Evolutionary conservation across 257 asterid genomes (phyloP), one percentile per base, ranked within the genome.

Genomic region (Parsonsia alboflavescens): DNA sequence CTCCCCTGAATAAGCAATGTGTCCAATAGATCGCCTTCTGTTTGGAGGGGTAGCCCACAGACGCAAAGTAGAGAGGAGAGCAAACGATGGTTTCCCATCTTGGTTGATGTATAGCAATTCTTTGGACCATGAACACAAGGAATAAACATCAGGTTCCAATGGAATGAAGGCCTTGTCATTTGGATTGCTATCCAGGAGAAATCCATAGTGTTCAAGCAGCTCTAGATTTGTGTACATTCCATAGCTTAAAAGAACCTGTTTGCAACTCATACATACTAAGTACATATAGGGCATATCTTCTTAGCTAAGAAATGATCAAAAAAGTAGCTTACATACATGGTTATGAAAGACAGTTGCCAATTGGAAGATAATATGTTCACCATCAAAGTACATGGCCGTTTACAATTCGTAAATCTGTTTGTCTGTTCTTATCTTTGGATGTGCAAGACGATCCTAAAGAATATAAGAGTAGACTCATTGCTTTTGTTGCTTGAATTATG

Each of bases 191-290:
- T 73, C 77, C 44, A 94, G 89, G 73, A 94, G 82, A 82, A 94
- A 94, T 24, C 98, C 98, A 42, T 94, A 94, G 84, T 91, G 97
- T 73, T 94, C 96, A 3, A 94, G 92, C 76, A 94, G 96, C 89
- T 94, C 98, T 83, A 94, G 61, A 75, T 94, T 91, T 57, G 98
- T 94, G 84, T 91, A 94, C 73, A 90, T 85, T 26, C 97, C 98
- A n/a, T 94, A 94, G 86, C 97, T 89, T 73, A 94, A 84, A 80
- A 94, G 95, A 85, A 94, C 93, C 98, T 91, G 87, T 46, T 80
- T 69, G 68, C 13, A n/a, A n/a, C n/a, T n/a, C n/a, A n/a, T n/a
- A n/a, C n/a, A n/a, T n/a, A n/a, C n/a, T n/a, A n/a, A n/a, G n/a
- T n/a, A n/a, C n/a, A n/a, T n/a, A n/a, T n/a, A n/a, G 28, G 6